phyloP scores from a whole-genome alignment of 495 filamentous ascomycete genomes.

The Neurospora africana region DNA sequence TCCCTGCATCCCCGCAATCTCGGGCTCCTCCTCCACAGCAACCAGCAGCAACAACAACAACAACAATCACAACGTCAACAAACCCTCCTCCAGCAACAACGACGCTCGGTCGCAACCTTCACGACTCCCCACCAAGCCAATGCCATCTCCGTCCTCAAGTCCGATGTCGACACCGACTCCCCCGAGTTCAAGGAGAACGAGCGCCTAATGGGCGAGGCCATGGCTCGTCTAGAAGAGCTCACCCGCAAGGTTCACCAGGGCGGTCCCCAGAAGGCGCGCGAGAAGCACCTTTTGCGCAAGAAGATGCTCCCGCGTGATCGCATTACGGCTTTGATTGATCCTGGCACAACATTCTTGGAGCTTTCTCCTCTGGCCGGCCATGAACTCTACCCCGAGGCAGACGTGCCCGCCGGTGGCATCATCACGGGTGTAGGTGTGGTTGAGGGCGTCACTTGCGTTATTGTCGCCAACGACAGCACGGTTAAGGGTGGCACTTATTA shows the following conservation, averaged over 20 bases:
- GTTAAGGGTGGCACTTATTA: conserved; percentile 99
- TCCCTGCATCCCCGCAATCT: conserved; percentile 1
- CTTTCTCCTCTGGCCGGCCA: conserved; percentile 80
- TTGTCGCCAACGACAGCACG: conserved; percentile 95
- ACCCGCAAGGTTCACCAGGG: conserved; percentile 63
- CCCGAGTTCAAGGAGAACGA: conserved; percentile 75
- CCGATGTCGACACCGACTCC: conserved; percentile 64
- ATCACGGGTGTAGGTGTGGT: conserved; percentile 89
- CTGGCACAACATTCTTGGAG: conserved; percentile 84
- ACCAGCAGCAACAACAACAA: conserved; percentile 13
- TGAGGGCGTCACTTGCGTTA: conserved; percentile 83
- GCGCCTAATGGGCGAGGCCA: conserved; percentile 63
- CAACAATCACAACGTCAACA: conserved; percentile 13
- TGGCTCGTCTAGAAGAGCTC: conserved; percentile 52
- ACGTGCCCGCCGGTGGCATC: conserved; percentile 66
- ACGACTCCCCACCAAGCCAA: conserved; percentile 56
- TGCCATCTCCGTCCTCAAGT: conserved; percentile 69
- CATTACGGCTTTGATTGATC: conserved; percentile 77
- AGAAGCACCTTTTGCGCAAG: conserved; percentile 78
- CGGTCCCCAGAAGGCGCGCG: conserved; percentile 69
- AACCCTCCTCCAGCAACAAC: conserved; percentile 12
- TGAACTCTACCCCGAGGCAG: conserved; percentile 72
- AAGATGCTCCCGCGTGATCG: conserved; percentile 95
- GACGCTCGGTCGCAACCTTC: conserved; percentile 46
- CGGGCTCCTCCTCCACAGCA: conserved; percentile 9